Evolutionary conservation across 2,329 filamentous ascomycete species (phyloP), one percentile per base, ranked within the genome.

Genomic region (Penicillium decumbens): DNA sequence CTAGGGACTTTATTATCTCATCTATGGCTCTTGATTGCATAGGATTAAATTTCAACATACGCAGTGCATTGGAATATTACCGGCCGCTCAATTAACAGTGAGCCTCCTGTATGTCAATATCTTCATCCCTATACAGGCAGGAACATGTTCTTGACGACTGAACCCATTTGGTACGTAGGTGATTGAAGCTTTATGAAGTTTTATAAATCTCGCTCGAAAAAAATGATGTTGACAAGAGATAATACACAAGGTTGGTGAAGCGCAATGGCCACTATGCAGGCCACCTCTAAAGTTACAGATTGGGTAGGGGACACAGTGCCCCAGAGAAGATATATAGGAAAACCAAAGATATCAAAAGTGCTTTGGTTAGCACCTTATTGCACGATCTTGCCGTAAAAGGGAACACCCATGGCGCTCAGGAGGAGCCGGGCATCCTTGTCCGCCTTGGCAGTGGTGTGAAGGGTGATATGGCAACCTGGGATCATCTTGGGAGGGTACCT

Each of bases 381-480:
- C 46, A 79, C 68, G 44, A 85, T 74, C 70, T 90, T 88, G 63
- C 89, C 89, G 62, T 88, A 82, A 70, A 95, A 95, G 0, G 91
- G 90, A 55, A 93, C 72, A 28, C 88, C 88, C 52, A 91, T 73
- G 10, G 85, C 76, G 61, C 81, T 80, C 49, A 90, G 75, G 45
- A 96, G 77, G 51, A 95, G 73, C 59, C 88, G 81, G 6, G 88
- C 91, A 63, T 96, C 90, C 62, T 85, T 84, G 70, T 96, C 89
- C 25, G 87, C 92, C 24, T 79, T 89, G 37, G 89, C 91, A 25
- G 86, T 86, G 1, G 91, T 96, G 70, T 93, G 85, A 47, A 95
- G 78, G 50, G 85, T 87, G 60, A 96, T 82, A 63, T 93, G 82
- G 68, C 85, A 87, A 67, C 90, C 90, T 13, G 91, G 88, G 59